Conservation (phyloP, 805 yeast species). For the Brettanomyces anomalus region DNA sequence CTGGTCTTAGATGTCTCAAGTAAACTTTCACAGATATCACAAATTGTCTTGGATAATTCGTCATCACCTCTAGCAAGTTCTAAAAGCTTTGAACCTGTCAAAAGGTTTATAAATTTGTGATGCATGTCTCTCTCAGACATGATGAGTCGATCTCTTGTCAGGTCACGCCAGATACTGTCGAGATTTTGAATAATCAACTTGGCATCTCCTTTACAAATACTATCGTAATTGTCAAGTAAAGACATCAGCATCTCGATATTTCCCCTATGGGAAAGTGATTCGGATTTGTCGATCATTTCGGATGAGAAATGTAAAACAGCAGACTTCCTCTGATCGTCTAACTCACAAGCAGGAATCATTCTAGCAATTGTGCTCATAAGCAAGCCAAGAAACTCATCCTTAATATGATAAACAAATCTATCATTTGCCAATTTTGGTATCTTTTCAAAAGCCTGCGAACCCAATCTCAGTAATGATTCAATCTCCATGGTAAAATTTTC, state of each 20-base stretch:
- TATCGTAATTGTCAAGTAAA: constrained; percentile 8
- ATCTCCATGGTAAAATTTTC: constrained; percentile 14
- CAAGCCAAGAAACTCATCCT: constrained; percentile 30
- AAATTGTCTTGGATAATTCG: constrained; percentile 21
- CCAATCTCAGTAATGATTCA: constrained; percentile 8
- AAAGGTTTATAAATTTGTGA: constrained; percentile 39
- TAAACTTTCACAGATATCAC: constrained; percentile 32
- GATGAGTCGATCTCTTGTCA: constrained; percentile 51
- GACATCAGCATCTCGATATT: constrained; percentile 8
- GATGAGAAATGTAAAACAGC: constrained; percentile 7
- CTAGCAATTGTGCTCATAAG: constrained; percentile 9
- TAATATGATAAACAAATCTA: constrained; percentile 33
- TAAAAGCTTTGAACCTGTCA: constrained; percentile 36
- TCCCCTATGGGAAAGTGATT: constrained; percentile 4
- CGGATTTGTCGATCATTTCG: neutral
- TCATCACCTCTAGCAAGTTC: constrained; percentile 25
- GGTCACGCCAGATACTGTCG: constrained; percentile 45
- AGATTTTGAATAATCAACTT: constrained; percentile 25
- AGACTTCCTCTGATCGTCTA: constrained; percentile 2
- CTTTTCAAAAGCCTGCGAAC: constrained; percentile 10
- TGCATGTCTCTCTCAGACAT: constrained; percentile 62
- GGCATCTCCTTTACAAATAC: constrained; percentile 10
- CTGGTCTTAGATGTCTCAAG: constrained; percentile 47
- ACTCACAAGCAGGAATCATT: constrained; percentile 9
- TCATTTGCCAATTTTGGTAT: constrained; percentile 10